Evolutionary conservation across 768 basidiomycete species (phyloP), one percentile per base, ranked within the genome.

Genomic region (Boletus coccyginus): DNA sequence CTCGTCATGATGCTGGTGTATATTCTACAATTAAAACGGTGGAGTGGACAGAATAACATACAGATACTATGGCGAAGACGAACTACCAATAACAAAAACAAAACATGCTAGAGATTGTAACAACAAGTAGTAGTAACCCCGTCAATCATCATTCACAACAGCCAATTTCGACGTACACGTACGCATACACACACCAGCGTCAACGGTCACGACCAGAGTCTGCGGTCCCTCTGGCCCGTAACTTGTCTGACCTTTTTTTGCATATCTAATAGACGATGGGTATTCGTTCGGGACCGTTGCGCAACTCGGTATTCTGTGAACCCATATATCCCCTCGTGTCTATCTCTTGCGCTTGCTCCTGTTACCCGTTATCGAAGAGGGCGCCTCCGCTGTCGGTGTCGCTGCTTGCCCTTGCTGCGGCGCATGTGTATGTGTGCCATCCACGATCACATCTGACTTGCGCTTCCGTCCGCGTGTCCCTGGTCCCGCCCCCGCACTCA

Each of bases 391-490:
- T 2, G 52, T 19, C 39, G 31, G 27, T 14, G 35, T 11, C 31
- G 16, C 17, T 5, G 29, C 46, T 24, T 39, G 55, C 0, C 16
- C 41, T 19, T 46, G 60, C 32, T 32, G 53, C 21, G 35, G 12
- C 33, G 5, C 45, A 46, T 40, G 48, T 17, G 24, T 3, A 38
- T 49, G n/a, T 3, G 42, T 47, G 16, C 32, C 53, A n/a, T 73
- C 70, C 46, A 46, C 7, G 24, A 64, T 53, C 55, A 57, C 59
- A 3, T 74, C 73, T 52, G 76, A 78, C 64, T 79, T 79, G 48
- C 78, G 70, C 59, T 78, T 78, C 58, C 71, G 65, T 27, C 67
- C 69, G 0, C 68, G 66, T 12, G 56, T 6, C 31, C 55, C 54
- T 1, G 38, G 24, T 14, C 46, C 47, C 13, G 29, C 16, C 35